These are phyloP conservation scores for Neurospora discreta DNA, from an alignment of 495 filamentous ascomycete species.

Conservation along the genomic window DNA sequence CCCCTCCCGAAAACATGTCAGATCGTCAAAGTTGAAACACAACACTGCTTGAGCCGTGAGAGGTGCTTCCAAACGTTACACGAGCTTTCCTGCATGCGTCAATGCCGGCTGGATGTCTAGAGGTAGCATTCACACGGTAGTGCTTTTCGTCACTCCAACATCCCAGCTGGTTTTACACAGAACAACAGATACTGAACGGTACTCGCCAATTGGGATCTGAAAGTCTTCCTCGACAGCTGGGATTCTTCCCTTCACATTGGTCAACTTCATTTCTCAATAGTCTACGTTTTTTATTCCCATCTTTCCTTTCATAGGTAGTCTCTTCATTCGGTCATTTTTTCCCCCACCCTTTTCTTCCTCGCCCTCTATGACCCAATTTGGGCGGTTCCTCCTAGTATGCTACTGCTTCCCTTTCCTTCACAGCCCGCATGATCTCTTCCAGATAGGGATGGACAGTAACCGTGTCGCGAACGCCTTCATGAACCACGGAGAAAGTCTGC, in stretches of 20 bases:
- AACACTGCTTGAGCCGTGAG: background rate
- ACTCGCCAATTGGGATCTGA: background rate
- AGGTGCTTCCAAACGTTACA: background rate
- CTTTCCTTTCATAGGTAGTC: background rate
- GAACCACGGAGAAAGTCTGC: background rate
- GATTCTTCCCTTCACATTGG: background rate
- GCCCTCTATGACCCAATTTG: background rate
- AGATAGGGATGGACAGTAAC: background rate
- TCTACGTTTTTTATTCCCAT: background rate
- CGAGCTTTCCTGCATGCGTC: background rate
- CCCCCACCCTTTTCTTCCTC: background rate
- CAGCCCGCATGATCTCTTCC: background rate
- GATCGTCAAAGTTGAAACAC: background rate
- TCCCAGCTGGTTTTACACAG: no score
- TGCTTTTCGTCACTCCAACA: no score
- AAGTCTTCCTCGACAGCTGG: background rate
- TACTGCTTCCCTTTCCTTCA: background rate
- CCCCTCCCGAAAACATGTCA: background rate
- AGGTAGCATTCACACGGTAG: no score
- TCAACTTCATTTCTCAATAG: background rate
- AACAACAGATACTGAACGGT: no score
- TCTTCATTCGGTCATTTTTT: no score
- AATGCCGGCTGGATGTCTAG: no score
- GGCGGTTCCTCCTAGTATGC: background rate
- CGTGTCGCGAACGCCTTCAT: background rate